phyloP scores from a whole-genome alignment of 2,329 filamentous ascomycete species.

The Botryotinia globosa region DNA sequence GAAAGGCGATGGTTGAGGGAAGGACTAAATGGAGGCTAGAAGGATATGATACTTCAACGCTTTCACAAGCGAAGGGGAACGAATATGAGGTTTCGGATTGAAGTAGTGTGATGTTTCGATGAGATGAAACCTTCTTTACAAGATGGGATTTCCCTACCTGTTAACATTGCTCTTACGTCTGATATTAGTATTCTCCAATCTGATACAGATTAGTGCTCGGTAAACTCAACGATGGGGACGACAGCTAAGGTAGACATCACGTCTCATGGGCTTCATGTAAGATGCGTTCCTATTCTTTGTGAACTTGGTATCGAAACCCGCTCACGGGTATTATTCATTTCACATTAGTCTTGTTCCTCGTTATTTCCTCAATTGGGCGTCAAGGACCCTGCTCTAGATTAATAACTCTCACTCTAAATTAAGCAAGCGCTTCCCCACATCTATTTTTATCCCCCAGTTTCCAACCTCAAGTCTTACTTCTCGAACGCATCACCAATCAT shows the following conservation, averaged over 20 bases:
- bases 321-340: neutral
- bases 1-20: neutral
- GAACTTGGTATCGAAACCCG: neutral
- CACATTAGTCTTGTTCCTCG: neutral
- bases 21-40: neutral
- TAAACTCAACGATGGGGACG: neutral
- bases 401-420: neutral
- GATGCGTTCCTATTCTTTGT: neutral
- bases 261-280: neutral
- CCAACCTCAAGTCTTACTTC: neutral
- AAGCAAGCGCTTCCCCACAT: constrained; percentile 13
- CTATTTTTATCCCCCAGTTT: neutral
- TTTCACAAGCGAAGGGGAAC: neutral
- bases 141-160: neutral
- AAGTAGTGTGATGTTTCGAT: neutral
- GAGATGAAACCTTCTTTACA: neutral
- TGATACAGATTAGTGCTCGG: neutral
- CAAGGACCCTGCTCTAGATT: neutral
- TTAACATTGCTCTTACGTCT: neutral
- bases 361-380: neutral
- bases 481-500: neutral
- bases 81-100: neutral
- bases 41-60: neutral
- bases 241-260: neutral
- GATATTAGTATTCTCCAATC: neutral